These are phyloP conservation scores for Globisporangium lucens DNA, from an alignment of 352 stramenopile species.

Conservation along the genomic window DNA sequence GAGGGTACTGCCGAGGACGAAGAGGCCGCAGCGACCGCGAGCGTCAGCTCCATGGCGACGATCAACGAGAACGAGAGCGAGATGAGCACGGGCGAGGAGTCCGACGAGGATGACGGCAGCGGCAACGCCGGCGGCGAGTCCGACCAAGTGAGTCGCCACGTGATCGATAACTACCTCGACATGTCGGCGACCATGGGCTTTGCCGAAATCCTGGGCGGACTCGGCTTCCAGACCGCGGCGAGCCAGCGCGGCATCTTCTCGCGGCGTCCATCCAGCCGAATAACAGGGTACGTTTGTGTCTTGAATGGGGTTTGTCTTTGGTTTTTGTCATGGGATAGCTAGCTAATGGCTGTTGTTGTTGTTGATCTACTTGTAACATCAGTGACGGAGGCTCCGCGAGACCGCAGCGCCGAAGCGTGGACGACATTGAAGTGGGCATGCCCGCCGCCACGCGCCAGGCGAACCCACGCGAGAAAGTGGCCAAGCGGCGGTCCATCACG, in stretches of 20 bases:
- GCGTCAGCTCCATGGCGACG: slow-evolving; percentile 21
- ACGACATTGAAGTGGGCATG: slow-evolving; percentile 78
- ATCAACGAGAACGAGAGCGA: slow-evolving; percentile 38
- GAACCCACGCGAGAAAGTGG: slow-evolving; percentile 39
- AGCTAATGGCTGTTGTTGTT: neutral
- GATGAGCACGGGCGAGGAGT: slow-evolving; percentile 34
- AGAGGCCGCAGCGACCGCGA: slow-evolving; percentile 3
- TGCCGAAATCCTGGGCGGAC: slow-evolving; percentile 55
- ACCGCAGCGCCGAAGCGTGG: slow-evolving; percentile 45
- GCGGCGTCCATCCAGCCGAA: slow-evolving; percentile 46
- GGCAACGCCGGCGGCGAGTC: slow-evolving; percentile 19
- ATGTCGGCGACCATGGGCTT: slow-evolving; percentile 77
- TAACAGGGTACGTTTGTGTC: slow-evolving; percentile 23
- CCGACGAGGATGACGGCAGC: slow-evolving; percentile 31
- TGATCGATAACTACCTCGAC: slow-evolving; percentile 84
- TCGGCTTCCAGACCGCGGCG: slow-evolving; percentile 54
- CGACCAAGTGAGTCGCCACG: slow-evolving; percentile 63
- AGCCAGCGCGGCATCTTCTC: slow-evolving; percentile 44
- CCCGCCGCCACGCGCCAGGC: slow-evolving; percentile 45
- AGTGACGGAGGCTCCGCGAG: slow-evolving; percentile 13
- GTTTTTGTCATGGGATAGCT: too few relatives aligned
- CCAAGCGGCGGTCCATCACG: slow-evolving; percentile 75
- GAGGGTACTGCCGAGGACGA: slow-evolving; percentile 15
- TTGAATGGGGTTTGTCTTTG: too few relatives aligned
- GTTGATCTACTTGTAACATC: neutral